phyloP scores from a whole-genome alignment of 805 yeast species.

The Teunomyces barrocoloradensis region DNA sequence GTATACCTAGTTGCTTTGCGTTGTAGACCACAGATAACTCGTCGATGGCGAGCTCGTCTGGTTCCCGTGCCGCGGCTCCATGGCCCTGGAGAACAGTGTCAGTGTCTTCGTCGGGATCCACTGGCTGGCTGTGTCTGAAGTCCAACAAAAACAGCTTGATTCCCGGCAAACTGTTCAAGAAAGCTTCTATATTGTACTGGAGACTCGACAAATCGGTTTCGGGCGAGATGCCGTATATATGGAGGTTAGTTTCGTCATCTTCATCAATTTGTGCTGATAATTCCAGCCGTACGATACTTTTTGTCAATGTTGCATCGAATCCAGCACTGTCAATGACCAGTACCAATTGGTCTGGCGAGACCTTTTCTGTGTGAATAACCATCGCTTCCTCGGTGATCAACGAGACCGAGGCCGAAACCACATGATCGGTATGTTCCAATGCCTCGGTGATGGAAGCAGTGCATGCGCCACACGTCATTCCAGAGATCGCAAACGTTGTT shows the following conservation, averaged over 20 bases:
- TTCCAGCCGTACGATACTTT: neutral
- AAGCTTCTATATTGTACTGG: constrained; percentile 42
- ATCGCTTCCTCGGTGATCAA: constrained; percentile 37
- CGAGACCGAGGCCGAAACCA: constrained; percentile 28
- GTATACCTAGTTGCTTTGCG: constrained; percentile 53
- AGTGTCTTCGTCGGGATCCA: constrained; percentile 15
- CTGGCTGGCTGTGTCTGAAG: constrained; percentile 12
- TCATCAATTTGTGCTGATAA: constrained; percentile 8
- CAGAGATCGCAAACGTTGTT: constrained; percentile 12
- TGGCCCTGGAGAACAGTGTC: constrained; percentile 11
- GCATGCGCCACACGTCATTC: constrained; percentile 45
- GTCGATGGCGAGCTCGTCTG: constrained; percentile 20
- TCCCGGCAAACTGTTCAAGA: constrained; percentile 30
- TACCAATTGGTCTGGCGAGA: constrained; percentile 16
- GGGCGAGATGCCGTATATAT: constrained; percentile 31
- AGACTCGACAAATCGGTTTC: constrained; percentile 25
- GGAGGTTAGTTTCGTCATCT: constrained; percentile 29
- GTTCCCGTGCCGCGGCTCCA: constrained; percentile 12
- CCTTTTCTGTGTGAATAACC: constrained; percentile 15
- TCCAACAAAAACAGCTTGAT: constrained; percentile 23
- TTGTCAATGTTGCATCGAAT: constrained; percentile 18
- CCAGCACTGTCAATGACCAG: constrained; percentile 32
- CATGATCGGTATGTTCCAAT: constrained; percentile 22
- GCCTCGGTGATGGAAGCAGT: constrained; percentile 38
- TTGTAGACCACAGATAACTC: constrained; percentile 49